Evolutionary conservation across 1,284 basidiomycete genomes (phyloP).

Genomic region (Irpex lacteus): DNA sequence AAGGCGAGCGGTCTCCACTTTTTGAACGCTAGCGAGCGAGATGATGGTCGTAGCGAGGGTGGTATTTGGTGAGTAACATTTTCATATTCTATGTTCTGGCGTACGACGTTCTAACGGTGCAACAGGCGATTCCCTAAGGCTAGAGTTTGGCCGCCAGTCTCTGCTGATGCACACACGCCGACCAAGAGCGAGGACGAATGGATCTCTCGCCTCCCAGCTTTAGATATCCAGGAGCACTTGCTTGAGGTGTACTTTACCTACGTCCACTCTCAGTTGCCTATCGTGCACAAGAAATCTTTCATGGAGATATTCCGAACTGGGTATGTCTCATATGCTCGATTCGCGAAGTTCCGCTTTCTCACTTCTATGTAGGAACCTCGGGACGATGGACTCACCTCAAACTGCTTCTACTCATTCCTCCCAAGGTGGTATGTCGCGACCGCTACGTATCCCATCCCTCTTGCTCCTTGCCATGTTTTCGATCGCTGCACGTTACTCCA

Average conservation of each 20-base stretch:
- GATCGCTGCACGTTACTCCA: conserved; percentile 66
- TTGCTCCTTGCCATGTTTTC: conserved; percentile 78
- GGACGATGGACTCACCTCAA: conserved; percentile 24
- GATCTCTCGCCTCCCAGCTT: conserved; percentile 47
- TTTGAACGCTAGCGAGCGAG: conserved; percentile 57
- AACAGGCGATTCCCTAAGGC: conserved; percentile 77
- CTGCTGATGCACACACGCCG: conserved; percentile 30
- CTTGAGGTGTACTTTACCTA: conserved; percentile 76
- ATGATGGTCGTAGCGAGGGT: conserved; percentile 68
- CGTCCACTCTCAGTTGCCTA: conserved; percentile 73
- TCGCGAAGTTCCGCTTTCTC: not conserved
- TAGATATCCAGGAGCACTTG: conserved; percentile 61
- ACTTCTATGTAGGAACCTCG: conserved; percentile 3
- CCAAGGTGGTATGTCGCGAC: conserved; percentile 30
- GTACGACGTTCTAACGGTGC: not conserved
- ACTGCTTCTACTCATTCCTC: conserved; percentile 29
- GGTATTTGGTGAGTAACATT: conserved; percentile 64
- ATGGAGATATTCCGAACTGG: conserved; percentile 52
- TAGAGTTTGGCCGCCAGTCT: conserved; percentile 76
- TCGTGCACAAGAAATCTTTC: conserved; percentile 71
- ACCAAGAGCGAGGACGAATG: conserved; percentile 37
- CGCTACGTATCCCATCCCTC: conserved; percentile 56
- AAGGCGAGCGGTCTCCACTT: conserved; percentile 81
- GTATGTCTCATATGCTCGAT: conserved; percentile 20
- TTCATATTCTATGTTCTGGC: not conserved